These are phyloP conservation scores for Leccinum subgranulosum DNA, from an alignment of 768 basidiomycete genomes.

Conservation along the genomic window DNA sequence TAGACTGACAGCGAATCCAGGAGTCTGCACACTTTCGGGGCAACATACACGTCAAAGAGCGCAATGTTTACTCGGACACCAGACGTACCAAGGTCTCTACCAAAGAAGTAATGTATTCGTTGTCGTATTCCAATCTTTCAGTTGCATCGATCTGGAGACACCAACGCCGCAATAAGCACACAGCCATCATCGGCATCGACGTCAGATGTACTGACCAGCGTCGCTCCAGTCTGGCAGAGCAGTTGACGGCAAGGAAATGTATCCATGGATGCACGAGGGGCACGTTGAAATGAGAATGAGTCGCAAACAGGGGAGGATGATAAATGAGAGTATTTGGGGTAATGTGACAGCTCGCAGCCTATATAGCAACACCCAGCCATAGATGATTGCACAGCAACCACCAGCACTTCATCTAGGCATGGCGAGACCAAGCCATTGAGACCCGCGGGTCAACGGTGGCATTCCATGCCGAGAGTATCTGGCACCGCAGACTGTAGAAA, in stretches of 20 bases:
- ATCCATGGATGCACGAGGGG: slow-evolving; percentile 7
- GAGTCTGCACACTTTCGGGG: neutral
- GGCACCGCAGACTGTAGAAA: neutral
- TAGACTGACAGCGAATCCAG: slow-evolving; percentile 5
- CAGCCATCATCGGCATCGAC: neutral
- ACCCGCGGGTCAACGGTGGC: neutral
- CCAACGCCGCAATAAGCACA: neutral
- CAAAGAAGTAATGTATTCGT: slow-evolving; percentile 4
- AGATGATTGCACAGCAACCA: slow-evolving; percentile 18
- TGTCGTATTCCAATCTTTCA: neutral
- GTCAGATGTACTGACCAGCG: slow-evolving; percentile 8
- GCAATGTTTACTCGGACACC: neutral
- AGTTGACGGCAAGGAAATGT: neutral
- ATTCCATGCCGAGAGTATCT: neutral
- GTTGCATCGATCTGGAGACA: slow-evolving; percentile 7
- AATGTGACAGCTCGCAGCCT: slow-evolving; percentile 4
- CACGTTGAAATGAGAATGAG: neutral
- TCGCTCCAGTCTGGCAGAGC: neutral
- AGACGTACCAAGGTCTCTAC: slow-evolving; percentile 1
- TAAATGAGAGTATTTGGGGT: neutral
- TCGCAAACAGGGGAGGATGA: neutral
- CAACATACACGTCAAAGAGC: neutral
- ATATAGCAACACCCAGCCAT: slow-evolving; percentile 17
- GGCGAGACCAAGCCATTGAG: neutral
- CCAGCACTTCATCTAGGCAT: neutral